Base-by-base conservation (phyloP, 2,329 filamentous ascomycete species). In the Calonectria pseudoturangicola region DNA sequence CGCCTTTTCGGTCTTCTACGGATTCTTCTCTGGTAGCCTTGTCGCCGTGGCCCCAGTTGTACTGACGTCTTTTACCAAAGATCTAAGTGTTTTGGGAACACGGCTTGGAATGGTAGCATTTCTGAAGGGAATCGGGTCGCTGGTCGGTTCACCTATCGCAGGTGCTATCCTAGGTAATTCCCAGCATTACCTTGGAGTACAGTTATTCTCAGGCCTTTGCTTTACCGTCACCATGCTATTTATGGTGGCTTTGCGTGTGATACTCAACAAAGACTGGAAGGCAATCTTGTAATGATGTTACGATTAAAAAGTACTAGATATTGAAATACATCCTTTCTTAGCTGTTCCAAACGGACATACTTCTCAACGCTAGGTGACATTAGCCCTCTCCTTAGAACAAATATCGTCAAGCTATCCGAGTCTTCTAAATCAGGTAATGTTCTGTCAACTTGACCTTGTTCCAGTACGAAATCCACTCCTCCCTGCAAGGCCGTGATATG, bases 11-110 rank as follows among this genome's bases (percentile, higher is more conserved):
- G 79, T 85, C 1, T 73, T 87, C 66, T 88, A 87, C 71, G 88
- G 88, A 4, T 86, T 89, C 73, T 85, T 87, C 70, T 85, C 86
- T 1, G 87, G 86, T 4, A 85, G 83, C 4, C 80, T 88, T 12
- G 84, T 88, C 54, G 83, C 84, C 7, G 80, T 89, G 28, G 84
- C 85, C 1, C 83, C 85, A 1, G 84, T 87, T 0, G 85, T 86
- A 0, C 77, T 88, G 12, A 84, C 85, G 3, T 83, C 82, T n/a
- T 80, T 89, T 30, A 86, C 86, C 1, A 79, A 81, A 1, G 85
- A 88, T 63, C 75, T 86, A 48, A 79, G 78, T 54, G 75, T 81
- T 8, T 68, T 87, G 5, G 87, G 87, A 9, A 87, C 86, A 3
- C 77, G 87, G 21, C 79, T 88, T n/a, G 87, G 87, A 4, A 87